phyloP scores from a whole-genome alignment of 352 stramenopile species.

The Phytophthora tentaculata region DNA sequence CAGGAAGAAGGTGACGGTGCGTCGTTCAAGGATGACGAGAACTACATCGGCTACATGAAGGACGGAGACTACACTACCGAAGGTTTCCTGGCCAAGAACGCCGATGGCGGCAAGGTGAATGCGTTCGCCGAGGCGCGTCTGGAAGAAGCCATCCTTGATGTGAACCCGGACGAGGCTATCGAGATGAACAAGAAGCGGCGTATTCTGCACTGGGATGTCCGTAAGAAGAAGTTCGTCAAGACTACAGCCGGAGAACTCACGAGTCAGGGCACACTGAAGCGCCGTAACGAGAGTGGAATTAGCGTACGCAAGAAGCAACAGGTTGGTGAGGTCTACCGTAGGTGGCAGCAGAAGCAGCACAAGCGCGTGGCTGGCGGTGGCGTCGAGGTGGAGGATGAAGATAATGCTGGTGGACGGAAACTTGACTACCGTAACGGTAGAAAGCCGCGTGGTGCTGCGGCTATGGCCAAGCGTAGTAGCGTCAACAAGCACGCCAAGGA shows the following conservation, averaged over 20 bases:
- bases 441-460: slow-evolving; percentile 55
- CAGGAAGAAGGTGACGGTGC: slow-evolving; percentile 39
- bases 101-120: slow-evolving; percentile 80
- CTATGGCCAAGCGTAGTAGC: slow-evolving; percentile 44
- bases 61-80: slow-evolving; percentile 78
- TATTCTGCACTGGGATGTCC: slow-evolving; percentile 98
- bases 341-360: slow-evolving; percentile 93
- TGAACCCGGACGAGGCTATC: slow-evolving; percentile 98
- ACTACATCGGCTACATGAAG: slow-evolving; percentile 90
- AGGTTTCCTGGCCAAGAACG: slow-evolving; percentile 74
- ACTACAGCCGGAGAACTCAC: slow-evolving; percentile 92
- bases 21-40: slow-evolving; percentile 80
- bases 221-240: slow-evolving; percentile 98
- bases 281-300: slow-evolving; percentile 87
- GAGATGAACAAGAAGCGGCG: slow-evolving; percentile 98
- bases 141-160: slow-evolving; percentile 97
- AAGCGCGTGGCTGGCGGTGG: slow-evolving; percentile 80
- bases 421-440: slow-evolving; percentile 83
- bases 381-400: slow-evolving; percentile 70
- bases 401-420: slow-evolving; percentile 48
- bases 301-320: slow-evolving; percentile 86
- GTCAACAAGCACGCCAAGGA: slow-evolving; percentile 85
- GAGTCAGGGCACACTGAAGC: slow-evolving; percentile 79
- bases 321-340: slow-evolving; percentile 93
- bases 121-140: slow-evolving; percentile 86